Evolutionary conservation across 129 eudicot species (phyloP), one percentile per base, ranked within the genome.

Genomic region (Ambrosia artemisiifolia): DNA sequence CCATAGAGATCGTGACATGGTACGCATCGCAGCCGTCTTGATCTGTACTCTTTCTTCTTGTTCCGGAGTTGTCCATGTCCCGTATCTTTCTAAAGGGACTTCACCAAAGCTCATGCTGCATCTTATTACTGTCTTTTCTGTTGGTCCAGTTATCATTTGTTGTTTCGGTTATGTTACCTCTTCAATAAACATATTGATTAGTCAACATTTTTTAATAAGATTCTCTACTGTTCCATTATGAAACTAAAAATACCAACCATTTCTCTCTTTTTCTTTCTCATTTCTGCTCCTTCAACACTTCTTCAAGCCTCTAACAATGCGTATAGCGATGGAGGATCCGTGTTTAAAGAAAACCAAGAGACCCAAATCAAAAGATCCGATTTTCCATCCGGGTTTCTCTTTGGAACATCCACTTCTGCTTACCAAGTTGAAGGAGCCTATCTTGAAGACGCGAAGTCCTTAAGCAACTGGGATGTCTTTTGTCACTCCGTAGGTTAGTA

Each of bases 341-440:
- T 18, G 59, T 53, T 18, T 16, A 59, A 60, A 13, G 63, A 67
- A 68, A 76, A 35, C 6, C 61, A 67, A 54, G 54, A 65, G 11
- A 12, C 49, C 49, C 54, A 18, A 2, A 48, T 75, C 63, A 79
- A 61, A 75, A 78, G 84, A 76, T 86, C 92, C n/a, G 84, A 85
- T 53, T 92, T 92, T 34, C 93, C 97, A 47, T 30, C 66, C 71
- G 91, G 85, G 53, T 92, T 92, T 80, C 75, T 86, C 71, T 92
- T 88, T 65, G 96, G 97, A 79, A 71, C 85, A 18, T 81, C 94
- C 44, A 85, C 89, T 75, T 88, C 97, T 44, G 81, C 97, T 8
- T 92, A 92, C 69, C 96, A 92, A 78, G 97, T 84, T 60, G 96
- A 89, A 89, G 98, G 98, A 61, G 96, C 86, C 33, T 80, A 60